These are phyloP conservation scores for Ogataea paradorogensis DNA, from an alignment of 805 yeast species.

Conservation along the genomic window DNA sequence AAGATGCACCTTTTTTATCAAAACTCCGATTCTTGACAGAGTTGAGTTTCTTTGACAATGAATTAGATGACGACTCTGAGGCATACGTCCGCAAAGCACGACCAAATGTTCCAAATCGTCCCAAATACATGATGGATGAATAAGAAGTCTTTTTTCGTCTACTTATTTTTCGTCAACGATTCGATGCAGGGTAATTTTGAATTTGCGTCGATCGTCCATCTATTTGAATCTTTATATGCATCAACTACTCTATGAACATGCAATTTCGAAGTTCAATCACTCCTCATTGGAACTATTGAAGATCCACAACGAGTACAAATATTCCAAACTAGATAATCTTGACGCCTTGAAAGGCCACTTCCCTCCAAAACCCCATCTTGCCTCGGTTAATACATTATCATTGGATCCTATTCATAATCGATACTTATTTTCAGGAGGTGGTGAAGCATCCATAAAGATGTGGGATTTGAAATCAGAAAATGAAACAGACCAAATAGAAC, in stretches of 20 bases:
- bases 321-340: conserved; percentile 20
- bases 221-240: conserved; percentile 16
- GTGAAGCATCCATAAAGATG: conserved; percentile 62
- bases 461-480: conserved; percentile 52
- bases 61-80: background rate
- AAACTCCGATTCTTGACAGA: background rate
- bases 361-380: conserved; percentile 42
- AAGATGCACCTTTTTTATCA: background rate
- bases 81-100: conserved; percentile 3
- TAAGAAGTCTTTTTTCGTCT: conserved; percentile 1
- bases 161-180: conserved; percentile 6
- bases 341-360: conserved; percentile 28
- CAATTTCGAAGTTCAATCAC: conserved; percentile 8
- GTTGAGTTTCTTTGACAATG: too few relatives aligned
- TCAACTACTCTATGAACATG: conserved; percentile 24
- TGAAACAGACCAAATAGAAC: conserved; percentile 13
- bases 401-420: conserved; percentile 46
- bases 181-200: conserved; percentile 7
- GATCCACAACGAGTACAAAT: conserved; percentile 27
- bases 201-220: conserved; percentile 8
- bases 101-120: conserved; percentile 1
- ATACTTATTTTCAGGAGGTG: conserved; percentile 66
- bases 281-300: conserved; percentile 21
- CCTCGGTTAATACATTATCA: conserved; percentile 59
- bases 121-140: conserved; percentile 3